A percentile compares a stretch with the other conserved stretches of the same genome.
These are phyloP conservation scores for Fusarium ambrosium DNA, from an alignment of 2,329 filamentous ascomycete species.

Conservation along the genomic window DNA sequence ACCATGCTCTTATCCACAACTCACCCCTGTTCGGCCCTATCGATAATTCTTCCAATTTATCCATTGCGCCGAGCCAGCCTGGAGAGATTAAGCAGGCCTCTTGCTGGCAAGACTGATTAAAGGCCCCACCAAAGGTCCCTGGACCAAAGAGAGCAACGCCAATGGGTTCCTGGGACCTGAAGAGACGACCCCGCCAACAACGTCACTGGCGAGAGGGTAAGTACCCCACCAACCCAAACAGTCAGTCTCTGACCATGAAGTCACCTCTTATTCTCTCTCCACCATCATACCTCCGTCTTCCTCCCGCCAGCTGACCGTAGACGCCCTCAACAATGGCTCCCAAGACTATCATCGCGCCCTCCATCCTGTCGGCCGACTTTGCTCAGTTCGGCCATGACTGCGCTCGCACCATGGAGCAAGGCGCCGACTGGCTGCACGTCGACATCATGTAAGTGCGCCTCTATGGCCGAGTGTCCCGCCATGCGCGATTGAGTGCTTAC, in stretches of 20 bases:
- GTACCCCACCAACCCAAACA: conserved; percentile 32
- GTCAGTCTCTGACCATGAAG: conserved; percentile 21
- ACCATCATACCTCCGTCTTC: conserved; percentile 31
- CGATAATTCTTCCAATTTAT: background rate
- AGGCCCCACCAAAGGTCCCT: conserved; percentile 3
- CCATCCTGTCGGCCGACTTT: conserved; percentile 98
- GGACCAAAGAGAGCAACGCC: conserved; percentile 3
- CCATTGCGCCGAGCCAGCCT: background rate
- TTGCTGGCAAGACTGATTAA: conserved; percentile 8
- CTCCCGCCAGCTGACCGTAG: conserved; percentile 11
- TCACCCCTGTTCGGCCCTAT: background rate
- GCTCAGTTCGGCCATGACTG: conserved; percentile 89
- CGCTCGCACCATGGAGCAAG: conserved; percentile 84
- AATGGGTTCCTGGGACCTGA: conserved; percentile 8
- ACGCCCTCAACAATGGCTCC: conserved; percentile 76
- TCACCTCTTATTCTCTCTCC: conserved; percentile 32
- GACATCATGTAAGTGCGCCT: conserved; percentile 79
- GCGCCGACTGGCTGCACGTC: conserved; percentile 94
- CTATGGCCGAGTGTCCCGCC: background rate
- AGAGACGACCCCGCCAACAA: conserved; percentile 38
- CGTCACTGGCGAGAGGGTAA: conserved; percentile 37
- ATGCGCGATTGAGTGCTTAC: conserved; percentile 14
- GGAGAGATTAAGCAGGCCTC: conserved; percentile 15
- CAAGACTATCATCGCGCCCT: conserved; percentile 93
- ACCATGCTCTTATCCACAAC: background rate